These are phyloP conservation scores for Penicillium coprophilum DNA, from an alignment of 495 filamentous ascomycete genomes.

Conservation along the genomic window DNA sequence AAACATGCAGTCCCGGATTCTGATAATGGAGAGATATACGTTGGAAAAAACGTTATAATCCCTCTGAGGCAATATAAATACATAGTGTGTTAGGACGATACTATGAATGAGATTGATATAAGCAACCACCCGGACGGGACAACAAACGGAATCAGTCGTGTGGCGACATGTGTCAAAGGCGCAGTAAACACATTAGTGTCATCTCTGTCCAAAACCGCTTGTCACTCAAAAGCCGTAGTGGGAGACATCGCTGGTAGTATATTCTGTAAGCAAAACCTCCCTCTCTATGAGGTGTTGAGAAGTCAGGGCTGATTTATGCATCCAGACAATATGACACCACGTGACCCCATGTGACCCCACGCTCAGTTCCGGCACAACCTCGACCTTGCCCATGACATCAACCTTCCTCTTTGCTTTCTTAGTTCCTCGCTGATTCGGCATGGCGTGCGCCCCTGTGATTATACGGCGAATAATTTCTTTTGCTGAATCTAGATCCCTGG, in stretches of 20 bases:
- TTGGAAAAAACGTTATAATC: too few relatives aligned
- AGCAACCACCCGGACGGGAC: not conserved
- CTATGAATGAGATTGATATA: too few relatives aligned
- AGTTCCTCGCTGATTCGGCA: not conserved
- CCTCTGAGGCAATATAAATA: too few relatives aligned
- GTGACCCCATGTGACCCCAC: slow-evolving; percentile 12
- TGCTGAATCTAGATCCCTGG: not conserved
- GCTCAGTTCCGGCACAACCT: slow-evolving; percentile 7
- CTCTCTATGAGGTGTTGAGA: not conserved
- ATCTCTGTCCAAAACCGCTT: too few relatives aligned
- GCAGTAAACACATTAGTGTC: not conserved
- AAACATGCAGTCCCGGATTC: not conserved
- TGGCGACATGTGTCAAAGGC: not conserved
- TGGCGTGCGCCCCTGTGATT: not conserved
- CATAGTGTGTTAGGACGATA: too few relatives aligned
- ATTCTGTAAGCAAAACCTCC: not conserved
- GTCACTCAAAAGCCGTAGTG: too few relatives aligned
- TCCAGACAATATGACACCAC: not conserved
- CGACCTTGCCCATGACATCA: slow-evolving; percentile 13
- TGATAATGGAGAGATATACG: not conserved
- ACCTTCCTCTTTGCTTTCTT: slow-evolving; percentile 2
- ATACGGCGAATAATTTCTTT: not conserved
- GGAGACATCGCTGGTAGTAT: too few relatives aligned
- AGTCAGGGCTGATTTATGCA: not conserved
- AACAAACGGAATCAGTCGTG: not conserved